Evolutionary conservation across 2,329 filamentous ascomycete genomes (phyloP).

Genomic region (Truncatella angustata): DNA sequence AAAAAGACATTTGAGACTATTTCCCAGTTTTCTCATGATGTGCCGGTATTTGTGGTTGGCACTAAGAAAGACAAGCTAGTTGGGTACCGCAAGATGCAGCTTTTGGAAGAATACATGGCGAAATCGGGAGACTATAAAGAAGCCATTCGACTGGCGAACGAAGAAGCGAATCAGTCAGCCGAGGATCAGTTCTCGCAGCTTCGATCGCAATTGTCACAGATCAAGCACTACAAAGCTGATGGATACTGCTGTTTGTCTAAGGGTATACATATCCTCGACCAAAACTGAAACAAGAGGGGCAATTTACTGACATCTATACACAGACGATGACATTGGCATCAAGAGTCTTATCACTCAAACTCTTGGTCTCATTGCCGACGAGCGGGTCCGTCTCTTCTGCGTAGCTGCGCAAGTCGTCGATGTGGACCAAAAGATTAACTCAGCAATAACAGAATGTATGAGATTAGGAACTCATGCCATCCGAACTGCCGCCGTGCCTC

Average conservation of each 20-base stretch:
- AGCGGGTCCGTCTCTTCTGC: constrained; percentile 18
- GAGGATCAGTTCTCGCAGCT: background rate
- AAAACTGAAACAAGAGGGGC: background rate
- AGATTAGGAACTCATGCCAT: constrained; percentile 15
- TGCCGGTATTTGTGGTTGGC: constrained; percentile 23
- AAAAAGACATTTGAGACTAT: constrained; percentile 22
- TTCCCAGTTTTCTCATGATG: constrained; percentile 15
- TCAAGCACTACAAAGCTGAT: constrained; percentile 20
- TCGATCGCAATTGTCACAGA: constrained; percentile 4
- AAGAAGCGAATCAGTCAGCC: constrained; percentile 17
- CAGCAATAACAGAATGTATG: constrained; percentile 18
- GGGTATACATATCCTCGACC: constrained; percentile 13
- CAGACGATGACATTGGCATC: constrained; percentile 14
- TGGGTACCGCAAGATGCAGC: constrained; percentile 11
- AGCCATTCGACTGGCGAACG: constrained; percentile 15
- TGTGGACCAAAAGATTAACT: constrained; percentile 17
- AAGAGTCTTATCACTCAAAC: constrained; percentile 20
- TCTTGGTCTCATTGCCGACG: constrained; percentile 18
- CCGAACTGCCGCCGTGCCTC: constrained; percentile 17
- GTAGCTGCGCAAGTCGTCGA: constrained; percentile 21
- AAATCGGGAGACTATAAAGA: constrained; percentile 15
- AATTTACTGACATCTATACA: constrained; percentile 12
- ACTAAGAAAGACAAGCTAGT: constrained; percentile 23
- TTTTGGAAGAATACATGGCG: constrained; percentile 21
- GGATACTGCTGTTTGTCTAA: constrained; percentile 20